Base-by-base conservation (phyloP, 2,329 filamentous ascomycete species). In the Ceratocystis colombiana region DNA sequence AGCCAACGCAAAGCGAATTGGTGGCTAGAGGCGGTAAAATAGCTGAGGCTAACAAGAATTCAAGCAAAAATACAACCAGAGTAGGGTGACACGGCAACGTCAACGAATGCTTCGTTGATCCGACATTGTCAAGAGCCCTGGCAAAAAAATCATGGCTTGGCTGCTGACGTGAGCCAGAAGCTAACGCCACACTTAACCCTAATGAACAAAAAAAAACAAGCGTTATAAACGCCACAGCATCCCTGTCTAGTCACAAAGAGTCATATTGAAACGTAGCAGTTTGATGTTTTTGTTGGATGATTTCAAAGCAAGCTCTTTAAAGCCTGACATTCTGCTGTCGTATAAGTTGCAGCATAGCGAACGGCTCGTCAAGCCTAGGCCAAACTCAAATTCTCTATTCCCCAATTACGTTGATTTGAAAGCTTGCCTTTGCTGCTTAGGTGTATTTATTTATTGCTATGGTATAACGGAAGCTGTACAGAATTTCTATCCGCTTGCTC, bases 231-330 rank as follows among this genome's bases (percentile, higher is more conserved):
- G 53, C 53, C 53, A 57, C 25, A 57, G 5, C 22, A 55, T 25
- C 53, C 25, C 53, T 59, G 53, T 5, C 53, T 41, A 20, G 28
- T 3, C 12, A 7, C 25, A 4, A 15, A n/a, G 17, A 33, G 53
- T 5, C 2, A 33, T 33, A 10, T 57, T 57, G 53, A 57, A 57
- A 57, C 28, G 53, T 37, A 57, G 53, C 28, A 57, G n/a, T 45
- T 62, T 62, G 59, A 10, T 37, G 59, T 62, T 45, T 44, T 62
- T 44, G 33, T 22, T 62, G 61, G 20, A 44, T 66, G 74, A 75
- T 76, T 76, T 76, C 74, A 75, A 75, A 76, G 74, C 74, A 76
- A 68, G 68, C 69, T 69, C 70, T 48, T 30, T 48, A 41, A 41
- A 41, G 37, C 37, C 37, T 41, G 37, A 41, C 37, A 48, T 41